A percentile compares a stretch with the other conserved stretches of the same genome.
Conservation (phyloP, 2,329 filamentous ascomycete genomes). For the Trematosphaeria pertusa region DNA sequence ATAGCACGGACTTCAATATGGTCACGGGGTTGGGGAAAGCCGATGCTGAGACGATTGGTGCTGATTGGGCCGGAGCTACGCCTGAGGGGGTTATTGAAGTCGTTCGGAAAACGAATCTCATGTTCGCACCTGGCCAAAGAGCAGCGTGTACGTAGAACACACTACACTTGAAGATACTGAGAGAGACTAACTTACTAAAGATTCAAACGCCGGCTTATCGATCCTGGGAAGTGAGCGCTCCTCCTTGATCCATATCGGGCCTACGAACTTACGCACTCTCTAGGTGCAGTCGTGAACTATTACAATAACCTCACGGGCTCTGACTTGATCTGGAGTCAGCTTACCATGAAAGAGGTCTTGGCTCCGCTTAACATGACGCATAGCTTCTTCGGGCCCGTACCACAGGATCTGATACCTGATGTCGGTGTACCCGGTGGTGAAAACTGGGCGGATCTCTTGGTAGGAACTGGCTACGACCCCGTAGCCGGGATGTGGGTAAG, state of each 20-base stretch:
- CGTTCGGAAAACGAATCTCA: slow-evolving; percentile 25
- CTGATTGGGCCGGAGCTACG: slow-evolving; percentile 29
- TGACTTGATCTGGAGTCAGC: slow-evolving; percentile 30
- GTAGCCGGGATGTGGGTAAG: slow-evolving; percentile 39
- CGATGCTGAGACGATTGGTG: slow-evolving; percentile 32
- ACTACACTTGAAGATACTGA: neutral
- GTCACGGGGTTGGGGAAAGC: slow-evolving; percentile 30
- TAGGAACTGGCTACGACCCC: slow-evolving; percentile 40
- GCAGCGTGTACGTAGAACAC: slow-evolving; percentile 23
- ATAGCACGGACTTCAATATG: slow-evolving; percentile 39
- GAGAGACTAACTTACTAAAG: slow-evolving; percentile 6
- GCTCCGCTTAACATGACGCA: slow-evolving; percentile 34
- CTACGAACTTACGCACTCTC: neutral
- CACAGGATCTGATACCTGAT: slow-evolving; percentile 21
- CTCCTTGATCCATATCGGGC: neutral
- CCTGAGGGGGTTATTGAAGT: slow-evolving; percentile 27
- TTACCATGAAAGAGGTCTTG: slow-evolving; percentile 28
- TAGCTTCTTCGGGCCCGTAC: slow-evolving; percentile 33
- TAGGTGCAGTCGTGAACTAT: slow-evolving; percentile 31
- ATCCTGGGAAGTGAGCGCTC: slow-evolving; percentile 28
- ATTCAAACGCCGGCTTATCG: slow-evolving; percentile 38
- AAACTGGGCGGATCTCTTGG: slow-evolving; percentile 34
- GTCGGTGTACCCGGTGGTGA: slow-evolving; percentile 34
- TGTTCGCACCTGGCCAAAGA: slow-evolving; percentile 40
- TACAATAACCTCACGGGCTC: slow-evolving; percentile 28